phyloP scores from a whole-genome alignment of 2,329 filamentous ascomycete species.

The Ascochyta clinopodiicola region DNA sequence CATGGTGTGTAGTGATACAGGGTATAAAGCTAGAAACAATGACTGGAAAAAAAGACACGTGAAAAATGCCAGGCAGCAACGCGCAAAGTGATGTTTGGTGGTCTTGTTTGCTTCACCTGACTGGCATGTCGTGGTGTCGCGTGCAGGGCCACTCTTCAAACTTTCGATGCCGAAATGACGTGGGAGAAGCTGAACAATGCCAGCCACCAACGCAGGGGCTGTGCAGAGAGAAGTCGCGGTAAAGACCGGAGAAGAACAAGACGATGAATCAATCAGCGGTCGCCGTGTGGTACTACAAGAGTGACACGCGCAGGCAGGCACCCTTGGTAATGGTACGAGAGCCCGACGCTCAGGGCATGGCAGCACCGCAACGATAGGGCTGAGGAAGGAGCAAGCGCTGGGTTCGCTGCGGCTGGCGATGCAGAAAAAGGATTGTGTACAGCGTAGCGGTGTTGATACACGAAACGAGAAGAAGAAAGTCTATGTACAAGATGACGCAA shows the following conservation, averaged over 20 bases:
- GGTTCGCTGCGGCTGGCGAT: not conserved
- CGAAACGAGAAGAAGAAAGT: constrained; percentile 7
- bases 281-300: constrained; percentile 47
- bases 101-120: constrained; percentile 6
- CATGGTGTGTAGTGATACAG: constrained; percentile 36
- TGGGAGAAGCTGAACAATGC: constrained; percentile 1
- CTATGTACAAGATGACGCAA: constrained; percentile 19
- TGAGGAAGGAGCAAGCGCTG: constrained; percentile 27
- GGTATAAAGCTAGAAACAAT: constrained; percentile 32
- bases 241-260: constrained; percentile 10
- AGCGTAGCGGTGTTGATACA: constrained; percentile 7
- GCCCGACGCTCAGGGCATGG: constrained; percentile 40
- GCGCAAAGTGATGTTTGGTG: constrained; percentile 1
- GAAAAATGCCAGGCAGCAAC: constrained; percentile 7
- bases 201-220: constrained; percentile 12
- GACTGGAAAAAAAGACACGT: constrained; percentile 2
- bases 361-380: constrained; percentile 32
- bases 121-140: constrained; percentile 12
- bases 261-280: constrained; percentile 18
- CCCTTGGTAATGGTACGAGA: constrained; percentile 12
- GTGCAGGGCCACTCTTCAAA: constrained; percentile 4
- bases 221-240: constrained; percentile 17
- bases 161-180: constrained; percentile 9
- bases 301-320: constrained; percentile 16
- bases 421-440: not conserved